phyloP scores from a whole-genome alignment of 306 rosid species.

The Vachellia pachyceras region DNA sequence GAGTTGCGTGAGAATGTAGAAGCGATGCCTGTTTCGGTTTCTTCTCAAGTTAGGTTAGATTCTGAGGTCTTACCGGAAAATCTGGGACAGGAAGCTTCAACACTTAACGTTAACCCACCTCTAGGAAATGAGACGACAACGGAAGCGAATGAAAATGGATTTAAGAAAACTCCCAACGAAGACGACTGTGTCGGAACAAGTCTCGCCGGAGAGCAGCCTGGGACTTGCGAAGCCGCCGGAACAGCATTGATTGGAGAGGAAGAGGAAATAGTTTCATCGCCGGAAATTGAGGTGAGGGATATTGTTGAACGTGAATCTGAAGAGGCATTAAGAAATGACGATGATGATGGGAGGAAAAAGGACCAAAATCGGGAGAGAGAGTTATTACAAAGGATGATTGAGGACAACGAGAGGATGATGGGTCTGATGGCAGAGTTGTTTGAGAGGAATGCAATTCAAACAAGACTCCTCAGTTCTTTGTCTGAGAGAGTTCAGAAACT shows the following conservation, averaged over 20 bases:
- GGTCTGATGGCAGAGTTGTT: slow-evolving; percentile 57
- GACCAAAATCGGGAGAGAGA: slow-evolving; percentile 22
- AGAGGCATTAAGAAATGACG: neutral
- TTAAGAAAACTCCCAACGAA: neutral
- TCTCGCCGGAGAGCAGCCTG: neutral
- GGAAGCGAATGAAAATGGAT: neutral
- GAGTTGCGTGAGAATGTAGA: neutral
- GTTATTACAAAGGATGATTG: slow-evolving; percentile 58
- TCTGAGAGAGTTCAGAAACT: slow-evolving; percentile 65
- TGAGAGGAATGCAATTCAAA: slow-evolving; percentile 61
- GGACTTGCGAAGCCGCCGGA: neutral
- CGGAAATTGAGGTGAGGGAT: slow-evolving; percentile 21
- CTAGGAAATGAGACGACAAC: neutral
- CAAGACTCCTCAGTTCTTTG: slow-evolving; percentile 54
- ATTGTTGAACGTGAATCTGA: neutral
- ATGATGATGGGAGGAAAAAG: slow-evolving; percentile 14
- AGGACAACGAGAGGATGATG: slow-evolving; percentile 70
- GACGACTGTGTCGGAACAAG: slow-evolving; percentile 38
- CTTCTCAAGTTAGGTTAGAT: neutral
- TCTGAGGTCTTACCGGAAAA: neutral
- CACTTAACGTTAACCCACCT: neutral
- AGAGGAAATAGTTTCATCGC: slow-evolving; percentile 26
- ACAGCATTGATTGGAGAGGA: slow-evolving; percentile 5
- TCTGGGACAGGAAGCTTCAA: slow-evolving; percentile 3
- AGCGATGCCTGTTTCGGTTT: neutral